phyloP scores from a whole-genome alignment of 768 basidiomycete species.

The Russula griseocarnosa region DNA sequence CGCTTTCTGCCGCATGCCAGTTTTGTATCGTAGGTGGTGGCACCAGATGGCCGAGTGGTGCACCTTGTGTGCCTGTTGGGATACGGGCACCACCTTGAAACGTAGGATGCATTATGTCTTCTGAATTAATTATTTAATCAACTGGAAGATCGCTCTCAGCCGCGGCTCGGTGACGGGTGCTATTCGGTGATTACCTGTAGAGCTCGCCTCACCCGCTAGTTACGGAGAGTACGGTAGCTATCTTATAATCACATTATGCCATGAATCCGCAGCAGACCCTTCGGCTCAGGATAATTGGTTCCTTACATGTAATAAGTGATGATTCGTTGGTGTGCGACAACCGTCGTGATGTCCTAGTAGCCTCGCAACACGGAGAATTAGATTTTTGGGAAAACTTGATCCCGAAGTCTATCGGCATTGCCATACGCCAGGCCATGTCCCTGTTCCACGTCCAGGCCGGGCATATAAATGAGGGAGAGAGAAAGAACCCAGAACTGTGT shows the following conservation, averaged over 20 bases:
- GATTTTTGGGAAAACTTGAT: neutral
- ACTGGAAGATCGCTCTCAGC: neutral
- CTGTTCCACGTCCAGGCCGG: neutral
- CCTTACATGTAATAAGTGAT: neutral
- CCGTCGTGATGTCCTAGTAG: neutral
- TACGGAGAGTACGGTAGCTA: neutral
- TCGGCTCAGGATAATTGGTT: neutral
- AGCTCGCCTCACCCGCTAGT: neutral
- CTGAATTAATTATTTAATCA: neutral
- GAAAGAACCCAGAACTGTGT: no score
- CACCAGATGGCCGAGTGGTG: neutral
- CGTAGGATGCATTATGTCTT: neutral
- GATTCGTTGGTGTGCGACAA: neutral
- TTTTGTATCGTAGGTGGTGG: neutral
- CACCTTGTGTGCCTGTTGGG: neutral
- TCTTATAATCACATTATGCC: neutral
- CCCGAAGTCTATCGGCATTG: neutral
- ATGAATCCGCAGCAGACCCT: neutral
- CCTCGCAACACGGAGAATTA: neutral
- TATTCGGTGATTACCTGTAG: neutral
- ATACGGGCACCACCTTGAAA: neutral
- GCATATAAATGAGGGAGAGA: neutral
- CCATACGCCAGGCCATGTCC: neutral
- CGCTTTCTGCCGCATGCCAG: neutral
- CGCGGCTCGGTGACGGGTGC: neutral